These are phyloP conservation scores for Microdochium nivale DNA, from an alignment of 2,329 filamentous ascomycete genomes.

Conservation along the genomic window DNA sequence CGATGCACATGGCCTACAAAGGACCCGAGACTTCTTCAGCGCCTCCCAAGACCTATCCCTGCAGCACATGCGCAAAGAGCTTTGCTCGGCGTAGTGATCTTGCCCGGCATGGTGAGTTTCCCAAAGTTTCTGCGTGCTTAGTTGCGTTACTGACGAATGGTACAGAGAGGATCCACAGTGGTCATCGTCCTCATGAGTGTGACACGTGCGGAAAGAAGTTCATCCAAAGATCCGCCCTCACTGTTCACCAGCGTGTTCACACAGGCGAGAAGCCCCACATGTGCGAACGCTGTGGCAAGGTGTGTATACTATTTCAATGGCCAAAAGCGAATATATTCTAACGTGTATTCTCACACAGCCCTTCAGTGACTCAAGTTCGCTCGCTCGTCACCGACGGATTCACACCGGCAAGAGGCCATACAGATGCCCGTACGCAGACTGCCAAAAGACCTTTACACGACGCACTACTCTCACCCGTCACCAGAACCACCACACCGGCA, in stretches of 20 bases:
- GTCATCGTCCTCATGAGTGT: constrained; percentile 84
- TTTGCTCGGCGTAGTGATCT: constrained; percentile 93
- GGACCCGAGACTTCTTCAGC: constrained; percentile 26
- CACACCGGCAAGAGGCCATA: constrained; percentile 94
- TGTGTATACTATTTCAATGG: constrained; percentile 31
- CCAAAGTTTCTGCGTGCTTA: background rate
- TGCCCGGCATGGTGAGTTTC: constrained; percentile 75
- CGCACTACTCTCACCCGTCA: constrained; percentile 92
- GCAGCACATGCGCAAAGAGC: constrained; percentile 80
- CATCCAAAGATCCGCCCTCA: constrained; percentile 91
- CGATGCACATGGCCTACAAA: constrained; percentile 25
- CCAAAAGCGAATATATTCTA: too few species aligned
- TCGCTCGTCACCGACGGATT: constrained; percentile 87
- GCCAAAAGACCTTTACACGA: constrained; percentile 96
- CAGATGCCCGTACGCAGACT: constrained; percentile 95
- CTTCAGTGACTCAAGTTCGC: constrained; percentile 91
- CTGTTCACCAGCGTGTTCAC: constrained; percentile 90
- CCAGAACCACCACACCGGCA: constrained; percentile 92
- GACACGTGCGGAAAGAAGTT: constrained; percentile 95
- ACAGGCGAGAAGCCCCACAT: constrained; percentile 98
- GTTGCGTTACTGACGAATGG: background rate
- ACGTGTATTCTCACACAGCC: constrained; percentile 55
- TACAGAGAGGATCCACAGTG: constrained; percentile 89
- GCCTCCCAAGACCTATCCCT: constrained; percentile 67
- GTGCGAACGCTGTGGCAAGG: constrained; percentile 95